Evolutionary conservation across 1,284 basidiomycete genomes (phyloP).

Genomic region (Porodaedalea pini): DNA sequence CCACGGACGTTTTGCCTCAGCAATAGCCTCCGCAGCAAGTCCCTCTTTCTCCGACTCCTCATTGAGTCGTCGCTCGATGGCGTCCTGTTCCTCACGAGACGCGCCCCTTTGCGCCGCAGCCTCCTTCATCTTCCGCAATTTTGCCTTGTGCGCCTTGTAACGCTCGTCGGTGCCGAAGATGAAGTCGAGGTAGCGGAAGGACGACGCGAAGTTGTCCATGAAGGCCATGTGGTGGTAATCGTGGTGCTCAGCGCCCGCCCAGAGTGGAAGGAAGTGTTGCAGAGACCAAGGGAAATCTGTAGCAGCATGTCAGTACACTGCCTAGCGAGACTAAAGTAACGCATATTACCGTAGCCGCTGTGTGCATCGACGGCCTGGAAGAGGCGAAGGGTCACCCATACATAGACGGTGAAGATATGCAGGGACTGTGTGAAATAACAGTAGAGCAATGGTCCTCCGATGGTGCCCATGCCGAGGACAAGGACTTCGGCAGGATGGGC

Average conservation of each 20-base stretch:
- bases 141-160: constrained; percentile 74
- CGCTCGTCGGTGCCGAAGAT: constrained; percentile 84
- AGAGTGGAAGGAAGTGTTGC: constrained; percentile 92
- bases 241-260: constrained; percentile 98
- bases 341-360: constrained; percentile 79
- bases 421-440: constrained; percentile 70
- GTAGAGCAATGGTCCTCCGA: constrained; percentile 84
- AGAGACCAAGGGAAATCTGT: constrained; percentile 96
- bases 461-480: constrained; percentile 85
- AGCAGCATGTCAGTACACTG: not conserved
- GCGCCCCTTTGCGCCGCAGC: constrained; percentile 43
- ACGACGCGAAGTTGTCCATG: constrained; percentile 87
- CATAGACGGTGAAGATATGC: constrained; percentile 90
- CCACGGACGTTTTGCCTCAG: constrained; percentile 32
- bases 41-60: constrained; percentile 71
- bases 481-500: constrained; percentile 93
- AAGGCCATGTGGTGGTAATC: constrained; percentile 96
- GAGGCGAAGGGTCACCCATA: constrained; percentile 91
- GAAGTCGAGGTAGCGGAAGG: constrained; percentile 92
- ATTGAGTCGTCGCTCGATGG: constrained; percentile 56
- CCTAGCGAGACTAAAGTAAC: not conserved
- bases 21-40: constrained; percentile 63
- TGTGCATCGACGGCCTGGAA: constrained; percentile 98
- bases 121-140: constrained; percentile 51
- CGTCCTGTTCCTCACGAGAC: constrained; percentile 48